Conservation (phyloP, 1,139 yeast genomes). For the Hyphopichia burtonii region DNA sequence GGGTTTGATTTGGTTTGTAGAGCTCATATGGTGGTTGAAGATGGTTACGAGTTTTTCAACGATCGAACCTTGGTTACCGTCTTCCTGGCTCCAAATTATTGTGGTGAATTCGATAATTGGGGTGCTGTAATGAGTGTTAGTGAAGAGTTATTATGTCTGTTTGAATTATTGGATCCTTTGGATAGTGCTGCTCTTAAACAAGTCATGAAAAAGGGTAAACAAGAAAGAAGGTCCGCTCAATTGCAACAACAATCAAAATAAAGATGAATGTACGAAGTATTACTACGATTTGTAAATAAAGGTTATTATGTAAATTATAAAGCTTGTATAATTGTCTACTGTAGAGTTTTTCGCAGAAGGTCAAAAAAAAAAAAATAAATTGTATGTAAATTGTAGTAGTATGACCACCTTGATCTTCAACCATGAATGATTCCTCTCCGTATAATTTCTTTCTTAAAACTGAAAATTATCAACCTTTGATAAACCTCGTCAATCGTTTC, state of each 20-base stretch:
- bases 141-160: conserved; percentile 87
- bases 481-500: conserved; percentile 21
- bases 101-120: conserved; percentile 99
- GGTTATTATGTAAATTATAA: no score
- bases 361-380: background rate
- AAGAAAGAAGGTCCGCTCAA: conserved; percentile 67
- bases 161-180: conserved; percentile 89
- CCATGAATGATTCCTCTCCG: conserved; percentile 3
- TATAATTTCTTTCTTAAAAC: conserved; percentile 32
- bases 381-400: no score
- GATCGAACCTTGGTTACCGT: conserved; percentile 93
- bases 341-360: no score
- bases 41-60: conserved; percentile 95
- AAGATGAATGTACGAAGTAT: background rate
- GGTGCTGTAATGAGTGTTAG: conserved; percentile 98
- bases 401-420: no score
- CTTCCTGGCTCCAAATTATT: conserved; percentile 94
- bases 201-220: conserved; percentile 84
- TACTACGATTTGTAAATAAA: no score
- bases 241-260: conserved; percentile 17
- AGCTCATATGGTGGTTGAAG: conserved; percentile 99
- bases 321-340: no score
- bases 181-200: conserved; percentile 92
- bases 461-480: conserved; percentile 36
- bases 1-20: conserved; percentile 94